These are phyloP conservation scores for Pholiota conissans DNA, from an alignment of 768 basidiomycete species.

Conservation along the genomic window DNA sequence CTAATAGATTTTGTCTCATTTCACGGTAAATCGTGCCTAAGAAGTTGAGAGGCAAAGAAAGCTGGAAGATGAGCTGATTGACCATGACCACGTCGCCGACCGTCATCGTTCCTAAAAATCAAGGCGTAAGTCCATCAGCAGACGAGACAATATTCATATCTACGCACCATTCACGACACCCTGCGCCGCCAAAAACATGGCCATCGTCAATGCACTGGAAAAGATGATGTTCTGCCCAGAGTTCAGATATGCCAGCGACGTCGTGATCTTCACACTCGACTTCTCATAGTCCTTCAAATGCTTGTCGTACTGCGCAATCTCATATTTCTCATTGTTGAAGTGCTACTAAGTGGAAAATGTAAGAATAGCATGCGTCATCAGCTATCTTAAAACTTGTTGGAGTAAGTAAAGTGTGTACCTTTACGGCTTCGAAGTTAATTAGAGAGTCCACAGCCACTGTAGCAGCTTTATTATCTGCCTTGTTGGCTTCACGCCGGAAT, in stretches of 20 bases:
- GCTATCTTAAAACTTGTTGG: background rate
- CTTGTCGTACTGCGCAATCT: slow-evolving; percentile 89
- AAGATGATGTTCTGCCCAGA: slow-evolving; percentile 98
- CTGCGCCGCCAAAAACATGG: slow-evolving; percentile 97
- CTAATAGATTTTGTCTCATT: slow-evolving; percentile 90
- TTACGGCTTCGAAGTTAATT: slow-evolving; percentile 99
- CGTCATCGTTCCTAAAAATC: slow-evolving; percentile 84
- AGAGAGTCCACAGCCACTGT: slow-evolving; percentile 92
- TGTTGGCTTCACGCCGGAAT: slow-evolving; percentile 93
- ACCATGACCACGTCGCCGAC: slow-evolving; percentile 99
- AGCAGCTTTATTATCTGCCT: slow-evolving; percentile 95
- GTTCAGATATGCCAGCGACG: slow-evolving; percentile 89
- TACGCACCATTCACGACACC: slow-evolving; percentile 84
- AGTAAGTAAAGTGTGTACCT: slow-evolving; percentile 48
- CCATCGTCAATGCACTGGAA: slow-evolving; percentile 86
- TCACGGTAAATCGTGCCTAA: slow-evolving; percentile 97
- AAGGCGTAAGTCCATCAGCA: background rate
- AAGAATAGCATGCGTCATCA: background rate
- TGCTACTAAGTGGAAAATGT: slow-evolving; percentile 49
- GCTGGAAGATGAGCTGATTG: slow-evolving; percentile 97
- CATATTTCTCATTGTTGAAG: slow-evolving; percentile 96
- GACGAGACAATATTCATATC: background rate
- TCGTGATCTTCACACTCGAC: slow-evolving; percentile 91
- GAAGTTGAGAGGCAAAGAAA: slow-evolving; percentile 96
- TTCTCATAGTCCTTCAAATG: slow-evolving; percentile 87